Percentiles rank a stretch among this genome's conserved stretches.
Conservation (phyloP, 139 green algal genomes). For the Protoeuglena noctilucae region DNA sequence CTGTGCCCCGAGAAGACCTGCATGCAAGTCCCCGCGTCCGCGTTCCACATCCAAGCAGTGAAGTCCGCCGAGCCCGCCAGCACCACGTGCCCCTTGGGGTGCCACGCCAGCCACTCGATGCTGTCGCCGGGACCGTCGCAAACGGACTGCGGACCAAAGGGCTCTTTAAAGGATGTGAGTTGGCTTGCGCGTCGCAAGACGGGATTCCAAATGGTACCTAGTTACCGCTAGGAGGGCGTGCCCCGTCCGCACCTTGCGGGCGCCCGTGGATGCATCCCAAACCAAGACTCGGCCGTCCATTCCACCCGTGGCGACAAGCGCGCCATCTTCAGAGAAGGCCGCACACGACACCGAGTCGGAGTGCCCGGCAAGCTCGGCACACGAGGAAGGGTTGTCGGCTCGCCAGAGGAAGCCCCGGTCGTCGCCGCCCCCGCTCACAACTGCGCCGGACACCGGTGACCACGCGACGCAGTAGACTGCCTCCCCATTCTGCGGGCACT, state of each 20-base stretch:
- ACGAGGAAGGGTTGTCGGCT: not conserved
- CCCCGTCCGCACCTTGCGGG: conserved; percentile 30
- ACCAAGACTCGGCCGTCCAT: conserved; percentile 48
- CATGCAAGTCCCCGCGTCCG: conserved; percentile 66
- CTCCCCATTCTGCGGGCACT: too few relatives aligned
- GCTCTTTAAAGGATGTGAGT: too few relatives aligned
- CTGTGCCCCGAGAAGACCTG: conserved; percentile 75
- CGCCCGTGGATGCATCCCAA: conserved; percentile 12
- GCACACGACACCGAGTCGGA: conserved; percentile 63
- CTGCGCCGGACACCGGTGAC: too few relatives aligned
- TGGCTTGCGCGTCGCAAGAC: too few relatives aligned
- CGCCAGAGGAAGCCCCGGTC: conserved; percentile 57
- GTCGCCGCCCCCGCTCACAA: conserved; percentile 59
- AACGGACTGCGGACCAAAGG: not conserved
- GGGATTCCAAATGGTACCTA: not conserved
- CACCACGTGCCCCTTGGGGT: conserved; percentile 75
- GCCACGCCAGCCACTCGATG: conserved; percentile 82
- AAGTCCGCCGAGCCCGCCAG: conserved; percentile 82
- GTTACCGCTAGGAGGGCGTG: too few relatives aligned
- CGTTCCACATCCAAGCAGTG: conserved; percentile 90
- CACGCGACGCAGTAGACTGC: too few relatives aligned
- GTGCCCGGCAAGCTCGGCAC: conserved; percentile 52
- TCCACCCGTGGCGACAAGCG: conserved; percentile 59
- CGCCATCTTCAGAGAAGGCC: conserved; percentile 53
- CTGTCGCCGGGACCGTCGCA: conserved; percentile 63